A percentile compares a stretch with the other conserved stretches of the same genome.
Conservation (phyloP, 75 land plant genomes). For the Picea sitchensis region DNA sequence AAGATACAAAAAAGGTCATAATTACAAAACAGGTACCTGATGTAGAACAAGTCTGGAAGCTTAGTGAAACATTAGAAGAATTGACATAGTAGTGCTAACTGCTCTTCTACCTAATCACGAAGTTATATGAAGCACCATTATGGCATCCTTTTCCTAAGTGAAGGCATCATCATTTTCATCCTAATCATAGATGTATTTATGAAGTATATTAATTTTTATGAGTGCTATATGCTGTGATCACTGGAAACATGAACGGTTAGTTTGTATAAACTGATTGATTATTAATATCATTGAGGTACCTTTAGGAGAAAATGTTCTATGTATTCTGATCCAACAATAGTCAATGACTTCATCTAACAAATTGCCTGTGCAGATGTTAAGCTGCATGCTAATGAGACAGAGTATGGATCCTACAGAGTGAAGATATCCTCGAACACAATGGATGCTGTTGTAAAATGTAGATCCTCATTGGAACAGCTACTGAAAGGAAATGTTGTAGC, state of each 20-base stretch:
- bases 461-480: slow-evolving; percentile 60
- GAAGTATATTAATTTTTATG: too few relatives aligned
- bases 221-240: neutral
- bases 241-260: neutral
- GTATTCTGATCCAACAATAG: neutral
- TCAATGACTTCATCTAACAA: neutral
- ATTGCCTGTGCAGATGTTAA: slow-evolving; percentile 35
- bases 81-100: too few relatives aligned
- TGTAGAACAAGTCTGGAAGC: too few relatives aligned
- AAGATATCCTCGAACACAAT: slow-evolving; percentile 61
- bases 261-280: neutral
- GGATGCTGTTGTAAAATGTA: slow-evolving; percentile 55
- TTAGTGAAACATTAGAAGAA: too few relatives aligned
- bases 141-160: too few relatives aligned
- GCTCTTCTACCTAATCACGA: too few relatives aligned
- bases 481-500: slow-evolving; percentile 49
- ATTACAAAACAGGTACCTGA: too few relatives aligned
- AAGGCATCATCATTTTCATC: too few relatives aligned
- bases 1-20: too few relatives aligned
- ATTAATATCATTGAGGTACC: neutral
- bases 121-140: too few relatives aligned
- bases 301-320: neutral
- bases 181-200: too few relatives aligned
- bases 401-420: slow-evolving; percentile 47
- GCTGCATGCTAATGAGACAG: slow-evolving; percentile 24